Evolutionary conservation across 2,329 filamentous ascomycete species (phyloP).

Genomic region (Colletotrichum ledebouriae): DNA sequence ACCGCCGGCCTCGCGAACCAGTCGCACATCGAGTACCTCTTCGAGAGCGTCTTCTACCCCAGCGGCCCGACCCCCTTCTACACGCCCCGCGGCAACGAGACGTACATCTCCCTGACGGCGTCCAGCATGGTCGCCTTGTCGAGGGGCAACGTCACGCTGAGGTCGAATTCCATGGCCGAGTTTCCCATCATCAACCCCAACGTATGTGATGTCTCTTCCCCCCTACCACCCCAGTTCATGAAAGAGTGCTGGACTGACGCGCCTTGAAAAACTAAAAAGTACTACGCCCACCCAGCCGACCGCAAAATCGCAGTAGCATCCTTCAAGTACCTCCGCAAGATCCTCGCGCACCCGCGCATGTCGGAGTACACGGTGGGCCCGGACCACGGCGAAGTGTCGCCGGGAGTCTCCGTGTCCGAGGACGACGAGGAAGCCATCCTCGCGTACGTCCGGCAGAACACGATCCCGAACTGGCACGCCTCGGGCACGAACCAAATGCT

Average conservation of each 20-base stretch:
- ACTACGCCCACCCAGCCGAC: constrained; percentile 48
- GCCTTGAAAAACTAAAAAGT: constrained; percentile 43
- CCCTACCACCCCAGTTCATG: no score
- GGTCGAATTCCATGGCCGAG: constrained; percentile 44
- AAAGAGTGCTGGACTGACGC: no score
- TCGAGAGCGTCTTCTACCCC: constrained; percentile 48
- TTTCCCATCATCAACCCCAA: constrained; percentile 46
- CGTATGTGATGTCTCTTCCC: constrained; percentile 23
- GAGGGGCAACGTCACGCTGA: constrained; percentile 45
- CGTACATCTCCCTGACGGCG: constrained; percentile 46
- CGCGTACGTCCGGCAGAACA: constrained; percentile 48
- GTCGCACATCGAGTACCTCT: constrained; percentile 48
- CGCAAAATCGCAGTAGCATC: constrained; percentile 50
- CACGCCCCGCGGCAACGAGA: constrained; percentile 45
- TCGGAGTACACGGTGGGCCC: constrained; percentile 46
- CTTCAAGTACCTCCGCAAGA: constrained; percentile 51
- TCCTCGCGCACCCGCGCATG: constrained; percentile 46
- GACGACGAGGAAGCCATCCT: constrained; percentile 48
- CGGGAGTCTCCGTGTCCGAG: constrained; percentile 43
- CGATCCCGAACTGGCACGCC: constrained; percentile 56
- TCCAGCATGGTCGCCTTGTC: constrained; percentile 47
- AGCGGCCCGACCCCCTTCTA: constrained; percentile 48
- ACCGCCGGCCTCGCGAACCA: constrained; percentile 45
- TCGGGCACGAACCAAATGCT: constrained; percentile 66
- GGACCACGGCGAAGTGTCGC: constrained; percentile 46